Percentiles rank a stretch among this genome's conserved stretches.
phyloP scores from a whole-genome alignment of 2,329 filamentous ascomycete genomes.

The Fusarium devonianum region DNA sequence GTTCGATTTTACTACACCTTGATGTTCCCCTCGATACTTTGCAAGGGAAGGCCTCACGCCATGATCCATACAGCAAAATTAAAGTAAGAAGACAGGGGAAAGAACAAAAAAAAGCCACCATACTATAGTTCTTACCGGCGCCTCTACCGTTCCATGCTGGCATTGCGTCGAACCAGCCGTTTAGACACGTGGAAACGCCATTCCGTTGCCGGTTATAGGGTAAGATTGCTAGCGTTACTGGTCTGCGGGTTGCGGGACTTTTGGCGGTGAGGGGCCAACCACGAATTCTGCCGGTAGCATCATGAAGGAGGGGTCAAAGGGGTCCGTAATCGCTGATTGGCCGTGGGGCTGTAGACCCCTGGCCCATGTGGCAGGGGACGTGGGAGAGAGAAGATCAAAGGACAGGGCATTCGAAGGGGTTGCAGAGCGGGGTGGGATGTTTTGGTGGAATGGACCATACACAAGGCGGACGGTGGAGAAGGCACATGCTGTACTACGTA shows the following conservation, averaged over 20 bases:
- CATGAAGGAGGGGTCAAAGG: conserved; percentile 22
- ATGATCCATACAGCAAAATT: too few relatives aligned
- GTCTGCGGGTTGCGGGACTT: conserved; percentile 4
- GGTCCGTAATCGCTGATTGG: conserved; percentile 16
- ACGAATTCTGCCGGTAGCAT: conserved; percentile 18
- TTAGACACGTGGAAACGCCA: conserved; percentile 24
- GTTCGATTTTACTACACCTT: too few relatives aligned
- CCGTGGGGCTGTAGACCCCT: conserved; percentile 11
- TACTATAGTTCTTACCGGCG: too few relatives aligned
- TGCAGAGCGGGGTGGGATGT: conserved; percentile 28
- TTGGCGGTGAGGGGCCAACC: conserved; percentile 8
- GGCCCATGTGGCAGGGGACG: conserved; percentile 19
- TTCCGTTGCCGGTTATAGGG: conserved; percentile 1
- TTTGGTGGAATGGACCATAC: conserved; percentile 22
- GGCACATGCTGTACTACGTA: conserved; percentile 6
- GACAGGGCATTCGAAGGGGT: conserved; percentile 9
- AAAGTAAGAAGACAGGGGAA: too few relatives aligned
- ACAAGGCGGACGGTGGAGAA: conserved; percentile 6
- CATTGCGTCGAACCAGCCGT: conserved; percentile 16
- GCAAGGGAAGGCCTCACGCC: too few relatives aligned
- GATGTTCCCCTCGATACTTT: too few relatives aligned
- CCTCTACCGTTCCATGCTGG: too few relatives aligned
- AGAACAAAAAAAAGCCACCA: too few relatives aligned
- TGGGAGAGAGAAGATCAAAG: conserved; percentile 11
- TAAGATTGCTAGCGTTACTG: not conserved